Conservation (phyloP, 805 yeast genomes). For the Wickerhamomyces bisporus region DNA sequence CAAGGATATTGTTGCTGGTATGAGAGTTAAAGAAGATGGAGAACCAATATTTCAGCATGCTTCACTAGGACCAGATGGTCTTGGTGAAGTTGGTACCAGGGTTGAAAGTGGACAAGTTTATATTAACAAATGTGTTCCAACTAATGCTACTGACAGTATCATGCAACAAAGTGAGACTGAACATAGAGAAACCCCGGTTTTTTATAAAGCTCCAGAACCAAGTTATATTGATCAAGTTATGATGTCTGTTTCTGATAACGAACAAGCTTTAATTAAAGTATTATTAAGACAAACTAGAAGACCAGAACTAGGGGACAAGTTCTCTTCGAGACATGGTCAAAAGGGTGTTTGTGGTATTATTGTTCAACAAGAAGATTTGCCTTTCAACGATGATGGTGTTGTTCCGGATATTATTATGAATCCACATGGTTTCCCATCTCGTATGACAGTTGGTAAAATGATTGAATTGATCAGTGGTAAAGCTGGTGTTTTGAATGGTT, state of each 20-base stretch:
- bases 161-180: slow-evolving; percentile 35
- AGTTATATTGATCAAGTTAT: slow-evolving; percentile 94
- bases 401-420: slow-evolving; percentile 96
- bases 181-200: slow-evolving; percentile 87
- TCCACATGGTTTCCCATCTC: slow-evolving; percentile 99
- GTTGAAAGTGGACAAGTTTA: slow-evolving; percentile 92
- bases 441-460: slow-evolving; percentile 99
- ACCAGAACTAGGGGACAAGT: slow-evolving; percentile 96
- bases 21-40: slow-evolving; percentile 79
- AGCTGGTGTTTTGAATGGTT: slow-evolving; percentile 93
- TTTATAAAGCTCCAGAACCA: slow-evolving; percentile 93
- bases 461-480: slow-evolving; percentile 93
- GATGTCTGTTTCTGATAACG: slow-evolving; percentile 95
- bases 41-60: slow-evolving; percentile 83
- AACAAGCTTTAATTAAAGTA: slow-evolving; percentile 90
- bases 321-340: slow-evolving; percentile 96
- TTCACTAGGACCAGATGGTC: slow-evolving; percentile 88
- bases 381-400: slow-evolving; percentile 89
- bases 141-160: slow-evolving; percentile 64
- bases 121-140: slow-evolving; percentile 89
- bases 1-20: slow-evolving; percentile 85
- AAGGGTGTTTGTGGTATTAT: slow-evolving; percentile 99
- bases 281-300: slow-evolving; percentile 91
- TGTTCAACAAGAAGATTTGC: slow-evolving; percentile 95
- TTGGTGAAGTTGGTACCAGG: slow-evolving; percentile 92